Evolutionary conservation across 345 rosid genomes (phyloP), one percentile per base, ranked within the genome.

Genomic region (Pistacia integerrima): DNA sequence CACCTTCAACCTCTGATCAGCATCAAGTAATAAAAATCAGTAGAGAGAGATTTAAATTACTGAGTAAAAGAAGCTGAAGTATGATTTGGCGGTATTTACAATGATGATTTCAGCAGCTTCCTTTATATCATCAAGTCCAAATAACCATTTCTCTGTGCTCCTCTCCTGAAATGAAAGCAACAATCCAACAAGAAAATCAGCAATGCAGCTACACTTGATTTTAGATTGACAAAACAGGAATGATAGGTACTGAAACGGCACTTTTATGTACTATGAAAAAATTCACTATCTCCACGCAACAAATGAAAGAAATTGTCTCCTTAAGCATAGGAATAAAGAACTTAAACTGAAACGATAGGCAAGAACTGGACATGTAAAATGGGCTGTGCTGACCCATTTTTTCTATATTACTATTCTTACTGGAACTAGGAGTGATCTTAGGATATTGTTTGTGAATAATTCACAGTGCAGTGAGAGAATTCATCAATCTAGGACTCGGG

Each of bases 1-100:
- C 89, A 63, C 91, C 91, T 81, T 88, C 89, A 76, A 88, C 89
- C 89, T 88, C 74, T 22, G 63, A 69, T 48, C 69, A 57, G 11
- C 25, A 74, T 64, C 14, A 51, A 66, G 35, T 13, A 12, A 56
- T 18, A 46, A 30, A 12, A 51, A 74, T 56, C 70, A 49, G 67
- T n/a, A 20, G 65, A 48, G 70, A 20, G 20, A 17, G 18, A 52
- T 14, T 10, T 55, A 64, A 48, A 60, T 12, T 35, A 36, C 55
- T 35, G 28, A 18, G 69, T 17, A 54, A 77, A 35, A 52, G 9
- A 48, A 76, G 36, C 11, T 63, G 3, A 58, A 69, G 76, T 38
- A 49, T 63, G 54, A 67, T 18, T 4, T 0, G 1, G 56, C 5
- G 68, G 70, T 35, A 64, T 46, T 73, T 82, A 88, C 89, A 70